A percentile compares a stretch with the other conserved stretches of the same genome.
phyloP scores from a whole-genome alignment of 768 basidiomycete genomes.

The Termitomyces heimii region DNA sequence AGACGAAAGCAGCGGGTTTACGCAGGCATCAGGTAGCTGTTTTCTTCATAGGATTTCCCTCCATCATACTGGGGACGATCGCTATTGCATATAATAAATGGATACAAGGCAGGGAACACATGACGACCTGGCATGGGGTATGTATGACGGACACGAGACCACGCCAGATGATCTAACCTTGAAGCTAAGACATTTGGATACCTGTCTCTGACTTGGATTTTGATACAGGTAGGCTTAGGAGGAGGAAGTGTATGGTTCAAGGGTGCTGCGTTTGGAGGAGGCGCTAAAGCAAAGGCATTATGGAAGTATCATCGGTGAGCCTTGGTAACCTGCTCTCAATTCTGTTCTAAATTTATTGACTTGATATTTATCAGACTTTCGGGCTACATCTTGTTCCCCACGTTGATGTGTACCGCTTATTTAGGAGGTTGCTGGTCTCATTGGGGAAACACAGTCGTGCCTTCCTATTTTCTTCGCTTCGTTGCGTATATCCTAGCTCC shows the following conservation, averaged over 20 bases:
- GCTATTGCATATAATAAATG: slow-evolving; percentile 62
- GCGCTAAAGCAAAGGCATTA: slow-evolving; percentile 58
- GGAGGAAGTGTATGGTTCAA: slow-evolving; percentile 75
- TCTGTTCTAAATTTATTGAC: neutral
- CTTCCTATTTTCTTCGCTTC: slow-evolving; percentile 35
- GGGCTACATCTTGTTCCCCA: slow-evolving; percentile 64
- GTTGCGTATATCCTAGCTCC: slow-evolving; percentile 53
- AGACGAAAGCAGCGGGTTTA: slow-evolving; percentile 62
- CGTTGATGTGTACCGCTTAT: slow-evolving; percentile 55
- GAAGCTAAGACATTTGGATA: slow-evolving; percentile 53
- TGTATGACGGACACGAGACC: slow-evolving; percentile 12
- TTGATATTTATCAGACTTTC: slow-evolving; percentile 41
- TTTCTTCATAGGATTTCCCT: slow-evolving; percentile 47
- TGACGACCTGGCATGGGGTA: slow-evolving; percentile 74
- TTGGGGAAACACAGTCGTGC: slow-evolving; percentile 42
- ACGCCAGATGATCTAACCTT: neutral
- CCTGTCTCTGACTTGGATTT: slow-evolving; percentile 54
- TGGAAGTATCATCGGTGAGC: slow-evolving; percentile 82
- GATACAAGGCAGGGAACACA: slow-evolving; percentile 44
- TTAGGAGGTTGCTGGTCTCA: slow-evolving; percentile 67
- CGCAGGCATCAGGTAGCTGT: slow-evolving; percentile 64
- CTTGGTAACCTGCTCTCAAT: neutral
- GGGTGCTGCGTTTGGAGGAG: slow-evolving; percentile 68
- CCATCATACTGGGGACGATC: slow-evolving; percentile 53
- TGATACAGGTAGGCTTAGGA: slow-evolving; percentile 56